Percentiles rank a stretch among this genome's conserved stretches.
Conservation (phyloP, 179 eudicot species). For the Amaranthus tricolor region DNA sequence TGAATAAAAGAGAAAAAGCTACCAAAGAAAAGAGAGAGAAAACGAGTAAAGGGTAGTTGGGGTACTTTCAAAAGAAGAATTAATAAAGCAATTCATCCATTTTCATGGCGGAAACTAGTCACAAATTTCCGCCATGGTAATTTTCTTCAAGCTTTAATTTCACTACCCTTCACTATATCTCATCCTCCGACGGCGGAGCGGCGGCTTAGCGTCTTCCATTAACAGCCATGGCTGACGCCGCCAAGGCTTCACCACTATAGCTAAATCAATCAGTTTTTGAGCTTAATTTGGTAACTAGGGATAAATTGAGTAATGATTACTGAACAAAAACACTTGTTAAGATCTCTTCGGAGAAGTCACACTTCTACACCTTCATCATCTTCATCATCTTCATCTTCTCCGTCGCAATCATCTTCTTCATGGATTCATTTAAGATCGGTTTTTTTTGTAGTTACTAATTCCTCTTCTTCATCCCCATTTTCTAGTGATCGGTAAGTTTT, state of each 20-base stretch:
- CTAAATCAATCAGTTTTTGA: neutral
- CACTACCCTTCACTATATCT: neutral
- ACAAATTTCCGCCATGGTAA: constrained; percentile 13
- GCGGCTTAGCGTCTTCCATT: neutral
- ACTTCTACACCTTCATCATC: constrained; percentile 36
- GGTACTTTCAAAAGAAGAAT: constrained; percentile 18
- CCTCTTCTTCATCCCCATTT: constrained; percentile 29
- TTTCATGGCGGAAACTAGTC: constrained; percentile 27
- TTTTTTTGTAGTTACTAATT: constrained; percentile 48
- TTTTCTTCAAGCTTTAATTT: neutral
- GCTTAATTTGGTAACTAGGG: neutral
- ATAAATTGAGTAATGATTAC: constrained; percentile 31
- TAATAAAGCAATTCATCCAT: neutral
- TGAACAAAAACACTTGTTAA: constrained; percentile 45
- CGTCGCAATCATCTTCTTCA: constrained; percentile 43
- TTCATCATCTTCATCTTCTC: constrained; percentile 30
- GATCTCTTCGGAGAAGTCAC: constrained; percentile 57
- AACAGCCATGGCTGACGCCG: no score
- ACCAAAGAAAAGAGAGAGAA: neutral
- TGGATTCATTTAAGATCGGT: constrained; percentile 75
- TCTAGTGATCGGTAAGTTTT: constrained; percentile 60
- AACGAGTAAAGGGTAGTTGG: constrained; percentile 5
- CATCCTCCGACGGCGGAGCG: no score
- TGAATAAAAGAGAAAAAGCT: neutral
- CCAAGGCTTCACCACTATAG: no score